Evolutionary conservation across 768 basidiomycete genomes (phyloP).

Genomic region (Macrolepiota albuminosa): DNA sequence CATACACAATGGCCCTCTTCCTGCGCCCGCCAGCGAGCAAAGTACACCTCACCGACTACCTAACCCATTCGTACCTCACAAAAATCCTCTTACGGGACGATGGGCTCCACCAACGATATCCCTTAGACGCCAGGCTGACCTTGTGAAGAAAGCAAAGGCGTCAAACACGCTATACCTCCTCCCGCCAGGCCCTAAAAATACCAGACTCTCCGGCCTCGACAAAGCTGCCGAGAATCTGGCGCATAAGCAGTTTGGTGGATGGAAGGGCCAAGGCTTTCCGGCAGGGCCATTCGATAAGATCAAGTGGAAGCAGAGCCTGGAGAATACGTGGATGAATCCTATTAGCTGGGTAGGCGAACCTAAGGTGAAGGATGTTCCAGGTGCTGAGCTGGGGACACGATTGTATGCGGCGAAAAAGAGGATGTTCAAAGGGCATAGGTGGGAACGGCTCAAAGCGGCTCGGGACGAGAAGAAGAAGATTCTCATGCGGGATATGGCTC

Average conservation of each 20-base stretch:
- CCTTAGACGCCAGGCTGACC: constrained; percentile 69
- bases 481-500: constrained; percentile 66
- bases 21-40: constrained; percentile 18
- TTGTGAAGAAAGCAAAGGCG: constrained; percentile 66
- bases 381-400: constrained; percentile 53
- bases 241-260: constrained; percentile 5
- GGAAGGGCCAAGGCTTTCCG: constrained; percentile 2
- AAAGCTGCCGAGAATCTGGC: constrained; percentile 2
- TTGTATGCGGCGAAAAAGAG: constrained; percentile 73
- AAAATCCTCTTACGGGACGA: constrained; percentile 52
- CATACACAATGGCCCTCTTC: constrained; percentile 35
- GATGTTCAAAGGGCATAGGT: constrained; percentile 94
- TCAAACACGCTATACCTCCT: constrained; percentile 52
- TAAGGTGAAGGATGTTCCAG: constrained; percentile 35
- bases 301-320: constrained; percentile 5
- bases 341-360: constrained; percentile 44
- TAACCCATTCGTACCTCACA: constrained; percentile 71
- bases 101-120: constrained; percentile 74
- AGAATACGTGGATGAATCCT: constrained; percentile 25
- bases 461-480: constrained; percentile 44
- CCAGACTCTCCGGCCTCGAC: constrained; percentile 6
- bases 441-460: constrained; percentile 58
- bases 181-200: constrained; percentile 61
- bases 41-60: constrained; percentile 27
- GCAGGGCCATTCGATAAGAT: constrained; percentile 3